A percentile compares a stretch with the other conserved stretches of the same genome.
Conservation (phyloP, 2,329 filamentous ascomycete genomes). For the Niveomyces coronatus region DNA sequence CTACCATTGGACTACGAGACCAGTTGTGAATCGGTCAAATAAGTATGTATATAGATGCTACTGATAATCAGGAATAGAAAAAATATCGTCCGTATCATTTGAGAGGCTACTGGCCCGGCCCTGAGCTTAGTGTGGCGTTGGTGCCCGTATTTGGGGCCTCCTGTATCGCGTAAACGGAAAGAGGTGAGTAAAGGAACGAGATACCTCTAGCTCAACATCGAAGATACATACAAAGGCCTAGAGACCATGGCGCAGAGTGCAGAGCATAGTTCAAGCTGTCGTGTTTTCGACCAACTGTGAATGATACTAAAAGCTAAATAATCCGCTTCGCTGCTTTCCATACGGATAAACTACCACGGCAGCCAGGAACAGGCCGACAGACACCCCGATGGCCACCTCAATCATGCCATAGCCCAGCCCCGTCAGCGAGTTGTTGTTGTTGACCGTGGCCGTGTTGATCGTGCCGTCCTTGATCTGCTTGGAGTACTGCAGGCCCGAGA, state of each 20-base stretch:
- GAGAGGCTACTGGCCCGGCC: slow-evolving; percentile 54
- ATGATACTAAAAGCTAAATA: slow-evolving; percentile 2
- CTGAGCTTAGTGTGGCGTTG: slow-evolving; percentile 61
- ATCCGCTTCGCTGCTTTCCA: slow-evolving; percentile 4
- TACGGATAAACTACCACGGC: slow-evolving; percentile 6
- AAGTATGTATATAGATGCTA: not conserved
- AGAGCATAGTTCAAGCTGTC: slow-evolving; percentile 60
- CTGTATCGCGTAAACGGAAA: slow-evolving; percentile 71
- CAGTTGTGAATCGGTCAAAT: not conserved
- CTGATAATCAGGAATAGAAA: not conserved
- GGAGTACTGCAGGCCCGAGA: slow-evolving; percentile 3
- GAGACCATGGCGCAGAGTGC: slow-evolving; percentile 52
- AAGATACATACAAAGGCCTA: slow-evolving; percentile 76
- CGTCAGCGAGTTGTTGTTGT: slow-evolving; percentile 2
- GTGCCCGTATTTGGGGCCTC: slow-evolving; percentile 62
- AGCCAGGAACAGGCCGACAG: slow-evolving; percentile 1
- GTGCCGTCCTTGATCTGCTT: slow-evolving; percentile 1
- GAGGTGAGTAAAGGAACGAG: slow-evolving; percentile 63
- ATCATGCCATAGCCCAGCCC: slow-evolving; percentile 6
- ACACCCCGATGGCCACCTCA: slow-evolving; percentile 4
- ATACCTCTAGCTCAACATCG: slow-evolving; percentile 86
- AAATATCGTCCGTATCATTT: not conserved
- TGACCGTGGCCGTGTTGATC: not conserved
- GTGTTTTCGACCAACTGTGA: slow-evolving; percentile 32
- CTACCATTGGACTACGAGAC: slow-evolving; percentile 8